Percentiles rank a stretch among this genome's conserved stretches.
Evolutionary conservation across 306 rosid genomes (phyloP).

Genomic region (Citrullus amarus): DNA sequence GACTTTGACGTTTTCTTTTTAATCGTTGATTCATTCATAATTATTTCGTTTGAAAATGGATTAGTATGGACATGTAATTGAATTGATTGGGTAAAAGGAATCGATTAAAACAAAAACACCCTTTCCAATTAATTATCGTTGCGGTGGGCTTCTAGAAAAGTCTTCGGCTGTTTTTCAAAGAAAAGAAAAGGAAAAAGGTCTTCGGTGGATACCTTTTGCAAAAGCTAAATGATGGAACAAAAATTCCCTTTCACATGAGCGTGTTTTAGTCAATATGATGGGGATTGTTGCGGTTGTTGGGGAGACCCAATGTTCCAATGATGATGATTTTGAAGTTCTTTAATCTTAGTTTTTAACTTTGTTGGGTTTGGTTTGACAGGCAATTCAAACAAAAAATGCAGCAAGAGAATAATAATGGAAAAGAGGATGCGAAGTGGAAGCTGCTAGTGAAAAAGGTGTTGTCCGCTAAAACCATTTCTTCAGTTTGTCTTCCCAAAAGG

Average conservation of each 20-base stretch:
- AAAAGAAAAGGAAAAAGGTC: background rate
- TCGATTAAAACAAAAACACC: background rate
- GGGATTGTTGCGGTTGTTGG: background rate
- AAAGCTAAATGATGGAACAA: background rate
- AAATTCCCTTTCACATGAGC: background rate
- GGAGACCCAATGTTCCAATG: background rate
- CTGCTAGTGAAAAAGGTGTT: slow-evolving; percentile 34
- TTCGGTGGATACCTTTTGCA: background rate
- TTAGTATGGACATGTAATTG: background rate
- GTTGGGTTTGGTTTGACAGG: slow-evolving; percentile 10
- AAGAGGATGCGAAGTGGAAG: slow-evolving; percentile 36
- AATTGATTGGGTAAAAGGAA: background rate
- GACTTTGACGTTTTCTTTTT: too few species aligned
- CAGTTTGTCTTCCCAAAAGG: background rate
- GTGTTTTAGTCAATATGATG: background rate
- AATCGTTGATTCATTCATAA: background rate
- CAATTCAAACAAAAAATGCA: slow-evolving; percentile 29
- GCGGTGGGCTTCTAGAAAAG: background rate
- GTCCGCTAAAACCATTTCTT: slow-evolving; percentile 10
- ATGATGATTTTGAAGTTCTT: too few species aligned
- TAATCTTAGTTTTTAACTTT: too few species aligned
- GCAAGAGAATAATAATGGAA: slow-evolving; percentile 24
- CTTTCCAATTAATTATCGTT: background rate
- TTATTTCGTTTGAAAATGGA: background rate
- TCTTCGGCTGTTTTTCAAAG: background rate